Evolutionary conservation across 2,329 filamentous ascomycete species (phyloP).

Genomic region (Trichoderma breve): DNA sequence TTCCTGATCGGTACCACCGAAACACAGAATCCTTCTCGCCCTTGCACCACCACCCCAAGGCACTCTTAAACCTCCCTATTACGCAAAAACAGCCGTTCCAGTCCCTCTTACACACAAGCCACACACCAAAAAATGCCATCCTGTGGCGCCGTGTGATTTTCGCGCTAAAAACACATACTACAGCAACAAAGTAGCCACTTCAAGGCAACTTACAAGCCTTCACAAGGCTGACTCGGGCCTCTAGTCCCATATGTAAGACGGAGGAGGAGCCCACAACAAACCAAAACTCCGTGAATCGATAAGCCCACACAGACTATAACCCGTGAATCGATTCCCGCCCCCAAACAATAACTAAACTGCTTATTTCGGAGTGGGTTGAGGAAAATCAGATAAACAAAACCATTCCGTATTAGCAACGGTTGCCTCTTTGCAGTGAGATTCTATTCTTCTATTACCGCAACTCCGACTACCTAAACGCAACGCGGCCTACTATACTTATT

Average conservation of each 20-base stretch:
- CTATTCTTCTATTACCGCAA: not conserved
- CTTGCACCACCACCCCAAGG: not conserved
- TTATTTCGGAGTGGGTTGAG: not conserved
- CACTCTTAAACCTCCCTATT: not conserved
- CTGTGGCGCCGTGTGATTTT: not conserved
- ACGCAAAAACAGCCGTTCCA: not conserved
- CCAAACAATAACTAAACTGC: not conserved
- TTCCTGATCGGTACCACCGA: not conserved
- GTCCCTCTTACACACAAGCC: not conserved
- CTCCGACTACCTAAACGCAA: not conserved
- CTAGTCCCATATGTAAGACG: not conserved
- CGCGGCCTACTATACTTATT: not conserved
- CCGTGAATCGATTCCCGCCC: not conserved
- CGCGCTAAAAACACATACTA: not conserved
- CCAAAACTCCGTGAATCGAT: not conserved
- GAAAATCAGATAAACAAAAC: not conserved
- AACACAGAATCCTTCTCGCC: not conserved
- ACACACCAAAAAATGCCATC: not conserved
- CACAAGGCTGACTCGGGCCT: slow-evolving; percentile 12
- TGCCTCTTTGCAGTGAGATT: not conserved
- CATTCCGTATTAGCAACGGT: not conserved
- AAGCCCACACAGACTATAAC: not conserved
- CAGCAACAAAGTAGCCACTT: not conserved
- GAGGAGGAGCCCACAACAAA: not conserved
- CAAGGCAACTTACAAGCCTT: slow-evolving; percentile 5